These are phyloP conservation scores for Jackrogersella multiformis DNA, from an alignment of 495 filamentous ascomycete species.

Conservation along the genomic window DNA sequence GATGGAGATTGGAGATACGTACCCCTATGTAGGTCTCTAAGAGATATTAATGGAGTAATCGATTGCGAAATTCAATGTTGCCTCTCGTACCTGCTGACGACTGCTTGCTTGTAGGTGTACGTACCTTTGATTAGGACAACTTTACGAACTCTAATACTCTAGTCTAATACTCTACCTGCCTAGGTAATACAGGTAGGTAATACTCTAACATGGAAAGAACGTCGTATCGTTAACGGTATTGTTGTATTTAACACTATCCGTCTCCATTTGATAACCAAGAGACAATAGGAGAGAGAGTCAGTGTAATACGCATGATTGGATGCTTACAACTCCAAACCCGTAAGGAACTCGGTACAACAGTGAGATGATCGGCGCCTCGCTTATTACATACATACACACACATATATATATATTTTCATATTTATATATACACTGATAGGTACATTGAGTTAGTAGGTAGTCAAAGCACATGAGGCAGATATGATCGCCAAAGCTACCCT, in stretches of 20 bases:
- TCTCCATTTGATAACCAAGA: neutral
- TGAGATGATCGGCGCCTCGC: constrained; percentile 9
- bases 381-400: constrained; percentile 20
- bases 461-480: neutral
- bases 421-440: neutral
- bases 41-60: too few species aligned
- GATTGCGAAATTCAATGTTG: neutral
- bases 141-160: too few species aligned
- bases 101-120: neutral
- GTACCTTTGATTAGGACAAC: too few species aligned
- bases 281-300: constrained; percentile 2
- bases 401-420: neutral
- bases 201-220: neutral
- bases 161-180: too few species aligned
- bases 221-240: neutral
- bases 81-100: constrained; percentile 9
- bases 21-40: neutral
- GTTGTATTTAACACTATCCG: neutral
- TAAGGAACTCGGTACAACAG: neutral
- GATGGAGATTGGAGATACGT: constrained; percentile 1
- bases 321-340: constrained; percentile 2
- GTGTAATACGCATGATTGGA: neutral
- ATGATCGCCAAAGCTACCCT: constrained; percentile 19
- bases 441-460: too few species aligned
- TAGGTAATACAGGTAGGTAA: too few species aligned